These are phyloP conservation scores for Cryphonectria naterciae DNA, from an alignment of 2,329 filamentous ascomycete genomes.

Conservation along the genomic window DNA sequence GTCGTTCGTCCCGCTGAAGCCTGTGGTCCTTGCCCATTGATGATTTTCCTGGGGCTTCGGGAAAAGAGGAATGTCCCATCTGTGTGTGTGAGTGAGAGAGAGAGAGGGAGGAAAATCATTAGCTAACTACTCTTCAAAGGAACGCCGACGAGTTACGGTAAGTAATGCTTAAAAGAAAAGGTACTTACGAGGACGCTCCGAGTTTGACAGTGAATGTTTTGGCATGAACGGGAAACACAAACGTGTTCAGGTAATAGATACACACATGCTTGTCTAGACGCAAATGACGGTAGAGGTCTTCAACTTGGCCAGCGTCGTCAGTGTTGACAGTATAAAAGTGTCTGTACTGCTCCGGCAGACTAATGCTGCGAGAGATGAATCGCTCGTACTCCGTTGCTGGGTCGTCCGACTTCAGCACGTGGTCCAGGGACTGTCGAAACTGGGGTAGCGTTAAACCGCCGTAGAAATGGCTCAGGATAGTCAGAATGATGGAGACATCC, in stretches of 20 bases:
- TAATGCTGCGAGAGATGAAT: slow-evolving; percentile 45
- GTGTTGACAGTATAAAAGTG: slow-evolving; percentile 63
- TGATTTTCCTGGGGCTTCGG: slow-evolving; percentile 33
- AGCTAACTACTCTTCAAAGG: neutral
- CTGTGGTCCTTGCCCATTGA: slow-evolving; percentile 50
- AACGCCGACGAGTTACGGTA: too few species aligned
- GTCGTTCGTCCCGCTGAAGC: slow-evolving; percentile 76
- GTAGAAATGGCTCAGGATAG: slow-evolving; percentile 71
- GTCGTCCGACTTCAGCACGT: slow-evolving; percentile 59
- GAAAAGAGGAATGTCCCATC: slow-evolving; percentile 67
- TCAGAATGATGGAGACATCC: slow-evolving; percentile 67
- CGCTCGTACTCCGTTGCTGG: slow-evolving; percentile 59
- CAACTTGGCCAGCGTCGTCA: slow-evolving; percentile 57
- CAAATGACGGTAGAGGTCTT: slow-evolving; percentile 54
- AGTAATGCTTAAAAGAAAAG: neutral
- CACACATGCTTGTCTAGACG: slow-evolving; percentile 54
- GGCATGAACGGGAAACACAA: slow-evolving; percentile 68
- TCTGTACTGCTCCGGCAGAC: slow-evolving; percentile 49
- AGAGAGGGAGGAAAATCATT: neutral
- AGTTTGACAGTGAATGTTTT: slow-evolving; percentile 68
- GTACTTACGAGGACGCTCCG: slow-evolving; percentile 55
- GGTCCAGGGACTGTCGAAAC: slow-evolving; percentile 52
- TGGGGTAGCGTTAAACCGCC: slow-evolving; percentile 55
- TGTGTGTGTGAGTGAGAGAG: neutral
- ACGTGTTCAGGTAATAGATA: slow-evolving; percentile 64